Evolutionary conservation across 225 moss, liverwort and hornwort genomes (phyloP).

Genomic region (Climacium dendroides): DNA sequence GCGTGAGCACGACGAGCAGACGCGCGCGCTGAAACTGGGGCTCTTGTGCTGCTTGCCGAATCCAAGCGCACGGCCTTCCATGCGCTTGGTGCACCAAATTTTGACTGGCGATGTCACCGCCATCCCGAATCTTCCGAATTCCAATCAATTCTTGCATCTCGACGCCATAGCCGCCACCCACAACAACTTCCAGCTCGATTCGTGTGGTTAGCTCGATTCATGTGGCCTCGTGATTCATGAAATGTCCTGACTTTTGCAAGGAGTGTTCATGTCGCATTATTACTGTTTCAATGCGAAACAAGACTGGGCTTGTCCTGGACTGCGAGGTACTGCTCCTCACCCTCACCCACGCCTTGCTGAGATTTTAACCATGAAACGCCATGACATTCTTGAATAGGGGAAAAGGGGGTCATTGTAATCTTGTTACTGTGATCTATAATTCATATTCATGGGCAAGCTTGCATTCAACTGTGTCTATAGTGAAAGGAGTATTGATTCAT

Average conservation of each 20-base stretch:
- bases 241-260: neutral
- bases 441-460: neutral
- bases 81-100: conserved; percentile 24
- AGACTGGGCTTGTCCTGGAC: neutral
- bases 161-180: neutral
- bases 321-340: neutral
- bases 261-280: neutral
- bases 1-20: conserved; percentile 9
- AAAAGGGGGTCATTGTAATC: neutral
- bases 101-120: neutral
- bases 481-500: neutral
- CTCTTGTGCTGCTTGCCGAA: conserved; percentile 24
- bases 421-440: neutral
- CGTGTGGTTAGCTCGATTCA: neutral
- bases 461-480: neutral
- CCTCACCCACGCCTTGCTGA: neutral
- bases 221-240: neutral
- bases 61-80: conserved; percentile 3
- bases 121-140: conserved; percentile 3
- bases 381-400: too few relatives aligned
- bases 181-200: neutral
- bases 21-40: neutral
- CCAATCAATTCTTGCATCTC: neutral
- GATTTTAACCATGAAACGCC: neutral
- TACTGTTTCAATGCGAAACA: neutral